phyloP scores from a whole-genome alignment of 108 stramenopile species.

The Fragilariopsis cylindrus region DNA sequence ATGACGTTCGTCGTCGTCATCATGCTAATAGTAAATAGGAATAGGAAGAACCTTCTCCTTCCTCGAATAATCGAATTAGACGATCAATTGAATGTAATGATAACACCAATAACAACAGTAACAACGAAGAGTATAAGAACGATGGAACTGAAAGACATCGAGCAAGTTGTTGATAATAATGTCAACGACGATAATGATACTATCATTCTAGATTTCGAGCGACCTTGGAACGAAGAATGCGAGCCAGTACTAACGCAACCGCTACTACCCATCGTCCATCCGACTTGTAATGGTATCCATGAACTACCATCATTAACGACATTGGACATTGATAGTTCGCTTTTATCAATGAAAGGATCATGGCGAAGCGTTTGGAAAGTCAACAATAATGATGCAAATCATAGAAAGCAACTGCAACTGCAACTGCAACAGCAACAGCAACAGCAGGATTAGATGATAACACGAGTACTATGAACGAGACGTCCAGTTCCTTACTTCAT shows the following conservation, averaged over 20 bases:
- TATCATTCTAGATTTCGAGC: slow-evolving; percentile 23
- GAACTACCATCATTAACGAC: slow-evolving; percentile 38
- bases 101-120: not conserved
- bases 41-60: not conserved
- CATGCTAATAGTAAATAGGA: no score
- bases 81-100: not conserved
- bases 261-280: slow-evolving; percentile 41
- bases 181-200: not conserved
- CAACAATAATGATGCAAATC: not conserved
- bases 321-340: slow-evolving; percentile 2
- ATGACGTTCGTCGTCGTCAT: no score
- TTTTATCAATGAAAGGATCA: slow-evolving; percentile 41
- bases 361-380: slow-evolving; percentile 59
- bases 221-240: slow-evolving; percentile 53
- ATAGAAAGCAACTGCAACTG: not conserved
- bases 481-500: not conserved
- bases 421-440: no score
- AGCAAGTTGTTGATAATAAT: not conserved
- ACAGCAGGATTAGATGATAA: not conserved
- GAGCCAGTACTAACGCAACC: slow-evolving; percentile 32
- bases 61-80: not conserved
- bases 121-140: not conserved
- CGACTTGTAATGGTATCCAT: slow-evolving; percentile 73
- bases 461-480: not conserved
- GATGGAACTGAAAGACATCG: slow-evolving; percentile 5